A percentile compares a stretch with the other conserved stretches of the same genome.
Evolutionary conservation across 2,329 filamentous ascomycete species (phyloP).

Genomic region (Fusarium chuoi): DNA sequence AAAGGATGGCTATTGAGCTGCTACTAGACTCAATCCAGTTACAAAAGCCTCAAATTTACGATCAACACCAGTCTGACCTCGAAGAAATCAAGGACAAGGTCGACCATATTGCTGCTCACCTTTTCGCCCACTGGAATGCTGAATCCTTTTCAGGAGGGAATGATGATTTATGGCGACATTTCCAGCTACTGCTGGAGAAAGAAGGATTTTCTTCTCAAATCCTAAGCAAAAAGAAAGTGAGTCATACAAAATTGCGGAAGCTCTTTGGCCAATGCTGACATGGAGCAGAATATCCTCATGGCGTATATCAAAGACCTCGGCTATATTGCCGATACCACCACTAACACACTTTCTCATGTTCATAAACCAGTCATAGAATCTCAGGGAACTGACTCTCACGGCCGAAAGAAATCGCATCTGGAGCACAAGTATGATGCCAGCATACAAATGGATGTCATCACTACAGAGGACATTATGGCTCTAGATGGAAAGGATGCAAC

Average conservation of each 20-base stretch:
- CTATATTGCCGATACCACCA: neutral
- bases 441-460: neutral
- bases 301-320: neutral
- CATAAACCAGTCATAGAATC: no score
- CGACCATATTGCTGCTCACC: neutral
- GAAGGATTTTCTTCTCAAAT: neutral
- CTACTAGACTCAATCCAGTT: rapidly evolving
- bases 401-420: no score
- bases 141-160: neutral
- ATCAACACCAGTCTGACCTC: neutral
- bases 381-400: no score
- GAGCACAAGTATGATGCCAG: neutral
- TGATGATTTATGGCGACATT: neutral
- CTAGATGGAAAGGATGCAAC: no score
- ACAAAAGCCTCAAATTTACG: neutral
- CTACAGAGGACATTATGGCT: no score
- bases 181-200: neutral
- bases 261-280: neutral
- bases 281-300: neutral
- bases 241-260: no score
- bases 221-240: neutral
- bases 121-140: neutral
- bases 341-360: rapidly evolving
- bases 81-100: neutral
- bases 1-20: rapidly evolving